A percentile compares a stretch with the other conserved stretches of the same genome.
Evolutionary conservation across 352 stramenopile species (phyloP).

Genomic region (Globisporangium rhizosaccharum): DNA sequence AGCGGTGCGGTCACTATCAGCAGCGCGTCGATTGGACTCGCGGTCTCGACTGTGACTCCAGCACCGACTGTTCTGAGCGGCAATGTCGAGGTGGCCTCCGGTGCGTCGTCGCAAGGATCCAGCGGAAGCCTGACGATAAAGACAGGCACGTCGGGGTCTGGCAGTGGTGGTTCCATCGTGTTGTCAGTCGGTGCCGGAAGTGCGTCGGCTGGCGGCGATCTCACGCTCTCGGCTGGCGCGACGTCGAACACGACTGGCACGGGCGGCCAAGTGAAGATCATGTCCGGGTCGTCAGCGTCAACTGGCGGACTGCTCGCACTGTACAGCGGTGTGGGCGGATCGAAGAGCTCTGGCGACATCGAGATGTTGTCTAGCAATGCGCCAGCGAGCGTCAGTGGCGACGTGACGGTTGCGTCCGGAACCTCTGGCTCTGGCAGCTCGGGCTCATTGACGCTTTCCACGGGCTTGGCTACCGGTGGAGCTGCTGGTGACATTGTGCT

Average conservation of each 20-base stretch:
- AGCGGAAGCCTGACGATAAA: conserved; percentile 21
- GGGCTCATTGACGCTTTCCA: conserved; percentile 37
- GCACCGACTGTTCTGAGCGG: conserved; percentile 14
- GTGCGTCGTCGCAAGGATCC: conserved; percentile 18
- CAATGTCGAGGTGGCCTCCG: conserved; percentile 13
- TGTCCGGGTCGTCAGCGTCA: conserved; percentile 27
- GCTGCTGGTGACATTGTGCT: conserved; percentile 41
- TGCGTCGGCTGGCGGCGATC: conserved; percentile 17
- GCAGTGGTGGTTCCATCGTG: conserved; percentile 16
- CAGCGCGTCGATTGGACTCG: conserved; percentile 16
- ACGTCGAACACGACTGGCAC: conserved; percentile 18
- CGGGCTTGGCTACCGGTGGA: conserved; percentile 35
- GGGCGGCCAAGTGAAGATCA: conserved; percentile 31
- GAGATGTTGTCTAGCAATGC: conserved; percentile 29
- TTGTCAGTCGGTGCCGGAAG: conserved; percentile 22
- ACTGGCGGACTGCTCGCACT: conserved; percentile 35
- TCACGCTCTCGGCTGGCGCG: conserved; percentile 26
- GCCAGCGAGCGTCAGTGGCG: conserved; percentile 42
- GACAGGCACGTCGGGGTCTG: conserved; percentile 16
- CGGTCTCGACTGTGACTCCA: conserved; percentile 6
- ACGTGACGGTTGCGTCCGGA: conserved; percentile 32
- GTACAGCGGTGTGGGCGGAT: conserved; percentile 23
- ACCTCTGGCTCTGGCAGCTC: conserved; percentile 39
- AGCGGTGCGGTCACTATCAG: conserved; percentile 23
- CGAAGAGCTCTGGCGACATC: conserved; percentile 42